Evolutionary conservation across 257 asterid genomes (phyloP).

Genomic region (Solanum medicagineum): DNA sequence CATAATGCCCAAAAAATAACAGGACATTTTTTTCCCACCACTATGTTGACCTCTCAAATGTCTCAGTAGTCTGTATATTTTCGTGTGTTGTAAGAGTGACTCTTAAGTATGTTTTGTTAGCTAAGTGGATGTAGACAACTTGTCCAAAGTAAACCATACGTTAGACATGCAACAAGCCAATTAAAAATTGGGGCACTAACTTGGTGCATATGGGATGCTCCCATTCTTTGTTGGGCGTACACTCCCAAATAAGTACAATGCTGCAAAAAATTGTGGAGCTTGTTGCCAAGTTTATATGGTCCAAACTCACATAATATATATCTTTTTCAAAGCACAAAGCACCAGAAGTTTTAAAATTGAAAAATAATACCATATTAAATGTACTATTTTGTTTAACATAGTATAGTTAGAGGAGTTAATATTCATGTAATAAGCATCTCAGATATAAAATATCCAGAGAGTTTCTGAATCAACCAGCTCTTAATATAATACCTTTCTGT

Average conservation of each 20-base stretch:
- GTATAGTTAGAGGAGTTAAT: not conserved
- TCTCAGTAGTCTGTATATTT: not conserved
- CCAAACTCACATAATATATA: not conserved
- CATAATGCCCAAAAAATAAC: not conserved
- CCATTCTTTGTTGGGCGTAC: not conserved
- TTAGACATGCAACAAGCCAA: not conserved
- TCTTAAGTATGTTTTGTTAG: not conserved
- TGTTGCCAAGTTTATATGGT: not conserved
- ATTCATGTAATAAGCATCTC: not conserved
- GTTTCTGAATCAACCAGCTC: not conserved
- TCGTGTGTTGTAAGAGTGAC: not conserved
- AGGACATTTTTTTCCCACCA: not conserved
- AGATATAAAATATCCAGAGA: not conserved
- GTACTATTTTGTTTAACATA: not conserved
- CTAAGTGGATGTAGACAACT: not conserved
- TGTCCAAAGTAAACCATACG: not conserved
- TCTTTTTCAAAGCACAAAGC: not conserved
- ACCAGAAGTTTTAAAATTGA: not conserved
- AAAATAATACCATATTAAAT: not conserved
- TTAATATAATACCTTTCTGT: conserved; percentile 60
- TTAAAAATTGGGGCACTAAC: not conserved
- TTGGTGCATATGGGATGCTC: not conserved
- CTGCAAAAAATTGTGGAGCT: not conserved
- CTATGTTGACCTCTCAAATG: not conserved
- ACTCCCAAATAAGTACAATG: not conserved